phyloP scores from a whole-genome alignment of 164 flowering plant genomes.

The Saururus chinensis region DNA sequence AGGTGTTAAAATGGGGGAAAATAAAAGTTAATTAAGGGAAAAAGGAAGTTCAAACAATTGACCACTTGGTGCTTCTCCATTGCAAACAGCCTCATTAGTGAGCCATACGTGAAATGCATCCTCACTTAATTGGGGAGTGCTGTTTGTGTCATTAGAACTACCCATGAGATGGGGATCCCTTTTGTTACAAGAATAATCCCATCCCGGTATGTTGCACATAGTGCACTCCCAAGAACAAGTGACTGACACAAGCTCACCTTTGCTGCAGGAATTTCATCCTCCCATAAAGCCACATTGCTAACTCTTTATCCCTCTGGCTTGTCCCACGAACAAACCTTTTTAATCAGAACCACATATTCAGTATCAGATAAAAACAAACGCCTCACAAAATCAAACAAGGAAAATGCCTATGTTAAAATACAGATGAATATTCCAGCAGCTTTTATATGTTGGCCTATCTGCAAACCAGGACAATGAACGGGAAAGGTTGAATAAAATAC shows the following conservation, averaged over 20 bases:
- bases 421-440: no score
- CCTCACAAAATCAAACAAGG: no score
- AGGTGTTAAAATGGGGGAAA: not conserved
- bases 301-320: conserved; percentile 36
- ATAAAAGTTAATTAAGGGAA: not conserved
- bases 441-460: no score
- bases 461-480: no score
- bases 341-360: not conserved
- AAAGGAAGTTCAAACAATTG: conserved; percentile 60
- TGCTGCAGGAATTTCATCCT: conserved; percentile 54
- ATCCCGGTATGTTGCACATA: conserved; percentile 40
- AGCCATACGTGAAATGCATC: conserved; percentile 96
- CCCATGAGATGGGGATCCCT: no score
- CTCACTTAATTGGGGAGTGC: no score
- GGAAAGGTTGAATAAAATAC: no score
- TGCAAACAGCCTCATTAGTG: conserved; percentile 95
- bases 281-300: conserved; percentile 64
- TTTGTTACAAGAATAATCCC: conserved; percentile 87
- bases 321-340: conserved; percentile 35
- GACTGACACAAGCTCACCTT: conserved; percentile 22
- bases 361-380: no score
- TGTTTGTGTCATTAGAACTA: no score
- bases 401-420: no score
- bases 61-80: conserved; percentile 98
- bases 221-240: conserved; percentile 47